Evolutionary conservation across 495 filamentous ascomycete species (phyloP), one percentile per base, ranked within the genome.

Genomic region (Penicillium verhagenii): DNA sequence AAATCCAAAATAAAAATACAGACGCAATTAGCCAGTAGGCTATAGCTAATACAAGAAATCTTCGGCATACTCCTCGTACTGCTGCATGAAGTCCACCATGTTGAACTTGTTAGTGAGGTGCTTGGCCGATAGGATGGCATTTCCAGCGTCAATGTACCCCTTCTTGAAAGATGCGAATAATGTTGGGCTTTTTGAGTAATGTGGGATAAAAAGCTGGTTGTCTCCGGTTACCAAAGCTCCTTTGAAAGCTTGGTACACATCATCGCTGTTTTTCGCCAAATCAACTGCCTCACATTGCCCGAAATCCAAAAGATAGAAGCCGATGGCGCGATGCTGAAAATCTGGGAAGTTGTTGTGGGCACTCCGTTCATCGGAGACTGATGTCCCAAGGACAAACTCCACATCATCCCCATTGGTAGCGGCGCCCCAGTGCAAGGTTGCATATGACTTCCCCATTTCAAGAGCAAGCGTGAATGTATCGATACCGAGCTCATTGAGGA

Each of bases 241-340:
- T 43, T 61, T 61, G 24, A 57, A 61, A 3, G 53, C 58, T 23
- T 61, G 53, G 14, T 57, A 61, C 5, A 61, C 50, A 14, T n/a
- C 20, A 13, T 50, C 53, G 13, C 16, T 14, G 16, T 57, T 50
- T 19, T 57, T 20, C 2, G 20, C 29, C 2, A 61, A 37, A 25
- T 61, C 50, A 10, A 61, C 45, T 1, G 21, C 44, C 8, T 56
- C 53, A 28, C 58, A 61, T 23, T 57, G 53, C 11, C 58, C 53
- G 14, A 61, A 57, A 19, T 57, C 53, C 2, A 57, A 14, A 20
- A 54, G 53, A 40, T 45, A 61, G 2, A 61, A 16, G 7, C 28
- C n/a, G 28, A 57, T 31, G 0, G 40, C 49, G 3, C 53, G 49
- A 16, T 51, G 29, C 7, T 61, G 53, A 18, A 56, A 20, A 23